Evolutionary conservation across 805 yeast genomes (phyloP).

Genomic region (Maudiozyma serrabonitensis): DNA sequence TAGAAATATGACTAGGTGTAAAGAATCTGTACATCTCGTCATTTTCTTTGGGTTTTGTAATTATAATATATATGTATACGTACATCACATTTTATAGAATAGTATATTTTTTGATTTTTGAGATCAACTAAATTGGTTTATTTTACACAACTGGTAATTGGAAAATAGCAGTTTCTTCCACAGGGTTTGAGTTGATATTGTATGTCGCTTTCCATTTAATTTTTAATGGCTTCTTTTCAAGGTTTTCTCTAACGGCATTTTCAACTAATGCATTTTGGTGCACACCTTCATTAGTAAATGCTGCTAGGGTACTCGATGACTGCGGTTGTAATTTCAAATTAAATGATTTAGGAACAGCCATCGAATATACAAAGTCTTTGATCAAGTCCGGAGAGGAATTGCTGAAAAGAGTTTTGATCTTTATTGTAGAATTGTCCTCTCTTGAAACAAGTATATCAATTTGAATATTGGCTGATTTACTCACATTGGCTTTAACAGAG

Average conservation of each 20-base stretch:
- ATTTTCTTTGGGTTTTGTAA: neutral
- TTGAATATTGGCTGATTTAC: conserved; percentile 38
- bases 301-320: conserved; percentile 42
- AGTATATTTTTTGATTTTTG: neutral
- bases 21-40: too few species aligned
- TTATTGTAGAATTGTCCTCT: conserved; percentile 30
- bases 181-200: conserved; percentile 35
- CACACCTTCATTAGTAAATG: conserved; percentile 40
- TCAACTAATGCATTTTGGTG: conserved; percentile 37
- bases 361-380: conserved; percentile 44
- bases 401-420: conserved; percentile 42
- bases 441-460: conserved; percentile 38
- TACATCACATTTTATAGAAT: neutral
- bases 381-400: conserved; percentile 39
- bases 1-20: too few species aligned
- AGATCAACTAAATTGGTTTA: neutral
- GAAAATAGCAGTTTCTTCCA: conserved; percentile 51
- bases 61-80: neutral
- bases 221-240: conserved; percentile 38
- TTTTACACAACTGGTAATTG: conserved; percentile 24
- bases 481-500: conserved; percentile 25
- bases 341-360: conserved; percentile 64
- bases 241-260: conserved; percentile 22
- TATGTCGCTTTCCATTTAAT: conserved; percentile 70
- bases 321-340: conserved; percentile 53